Evolutionary conservation across 441 rosid genomes (phyloP), one percentile per base, ranked within the genome.

Genomic region (Aleurites moluccanus): DNA sequence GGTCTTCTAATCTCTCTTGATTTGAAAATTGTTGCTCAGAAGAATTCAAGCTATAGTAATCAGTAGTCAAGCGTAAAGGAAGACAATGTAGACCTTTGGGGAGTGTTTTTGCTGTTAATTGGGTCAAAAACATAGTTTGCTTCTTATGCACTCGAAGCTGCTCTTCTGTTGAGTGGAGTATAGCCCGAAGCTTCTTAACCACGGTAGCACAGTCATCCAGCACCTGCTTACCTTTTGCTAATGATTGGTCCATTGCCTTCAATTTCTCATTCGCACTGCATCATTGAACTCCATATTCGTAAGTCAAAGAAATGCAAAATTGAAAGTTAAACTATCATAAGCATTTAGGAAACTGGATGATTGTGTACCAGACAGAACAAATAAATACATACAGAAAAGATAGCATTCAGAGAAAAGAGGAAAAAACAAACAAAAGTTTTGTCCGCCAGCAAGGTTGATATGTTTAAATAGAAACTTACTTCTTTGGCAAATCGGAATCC

Each of bases 21-120:
- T 88, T 85, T 18, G 88, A 85, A 80, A 93, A 90, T 44, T 90
- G 87, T 75, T 79, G 91, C 67, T 88, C 82, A 49, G 94, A 86
- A 77, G 92, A 79, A 82, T 82, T 85, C 80, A 90, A 82, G 42
- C 87, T 47, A 77, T 88, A 89, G 72, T 90, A 95, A 79, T 92
- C 97, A 21, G 88, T 82, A 63, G 98, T 89, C 78, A 95, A 91
- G 82, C 96, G 98, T 72, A 95, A 78, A 10, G 99, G 97, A 76
- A 95, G 97, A 83, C 99, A 93, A 79, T 95, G 99, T 77, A 93
- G 91, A 70, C 99, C 98, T 85, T 93, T 95, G 25, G 99, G 95
- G 73, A 93, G 82, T 10, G 98, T 92, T 85, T 93, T 93, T 61
- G 99, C 97, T 49, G 99, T 90, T 86, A 95, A 80, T 59, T 93